Conservation (phyloP, 768 basidiomycete species). For the Solioccasus polychromus region DNA sequence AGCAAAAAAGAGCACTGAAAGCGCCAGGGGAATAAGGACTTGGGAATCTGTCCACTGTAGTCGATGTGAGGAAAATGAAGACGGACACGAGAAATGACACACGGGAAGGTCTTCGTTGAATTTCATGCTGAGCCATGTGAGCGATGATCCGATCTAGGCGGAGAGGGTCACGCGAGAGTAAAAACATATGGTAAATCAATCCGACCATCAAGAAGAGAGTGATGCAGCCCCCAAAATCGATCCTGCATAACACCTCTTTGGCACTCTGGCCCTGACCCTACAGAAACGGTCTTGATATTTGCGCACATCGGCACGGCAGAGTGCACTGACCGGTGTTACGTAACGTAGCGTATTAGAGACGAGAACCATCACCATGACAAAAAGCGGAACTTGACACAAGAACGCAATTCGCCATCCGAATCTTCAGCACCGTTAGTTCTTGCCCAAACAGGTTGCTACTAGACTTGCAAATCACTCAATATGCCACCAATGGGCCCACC, state of each 20-base stretch:
- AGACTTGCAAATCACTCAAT: slow-evolving; percentile 65
- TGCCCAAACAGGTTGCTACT: not conserved
- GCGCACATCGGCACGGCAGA: not conserved
- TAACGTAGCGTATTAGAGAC: slow-evolving; percentile 4
- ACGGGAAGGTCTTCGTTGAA: slow-evolving; percentile 68
- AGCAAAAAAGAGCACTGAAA: slow-evolving; percentile 43
- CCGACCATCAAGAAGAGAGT: slow-evolving; percentile 57
- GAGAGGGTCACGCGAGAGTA: not conserved
- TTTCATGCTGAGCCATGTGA: slow-evolving; percentile 67
- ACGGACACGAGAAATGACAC: slow-evolving; percentile 12
- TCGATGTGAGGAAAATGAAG: not conserved
- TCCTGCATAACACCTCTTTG: slow-evolving; percentile 68
- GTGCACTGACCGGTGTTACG: slow-evolving; percentile 8
- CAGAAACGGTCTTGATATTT: not conserved
- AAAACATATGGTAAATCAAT: not conserved
- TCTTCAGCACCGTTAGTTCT: slow-evolving; percentile 30
- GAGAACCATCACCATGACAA: slow-evolving; percentile 4
- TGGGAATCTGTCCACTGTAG: slow-evolving; percentile 51
- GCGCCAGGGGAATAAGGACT: slow-evolving; percentile 49
- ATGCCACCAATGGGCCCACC: slow-evolving; percentile 76
- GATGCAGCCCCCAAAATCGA: slow-evolving; percentile 72
- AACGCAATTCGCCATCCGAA: slow-evolving; percentile 21
- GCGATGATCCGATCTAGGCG: slow-evolving; percentile 50
- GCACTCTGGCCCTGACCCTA: slow-evolving; percentile 66
- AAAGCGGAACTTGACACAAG: slow-evolving; percentile 8